Evolutionary conservation across 768 basidiomycete species (phyloP), one percentile per base, ranked within the genome.

Genomic region (Termitomyces sp.): DNA sequence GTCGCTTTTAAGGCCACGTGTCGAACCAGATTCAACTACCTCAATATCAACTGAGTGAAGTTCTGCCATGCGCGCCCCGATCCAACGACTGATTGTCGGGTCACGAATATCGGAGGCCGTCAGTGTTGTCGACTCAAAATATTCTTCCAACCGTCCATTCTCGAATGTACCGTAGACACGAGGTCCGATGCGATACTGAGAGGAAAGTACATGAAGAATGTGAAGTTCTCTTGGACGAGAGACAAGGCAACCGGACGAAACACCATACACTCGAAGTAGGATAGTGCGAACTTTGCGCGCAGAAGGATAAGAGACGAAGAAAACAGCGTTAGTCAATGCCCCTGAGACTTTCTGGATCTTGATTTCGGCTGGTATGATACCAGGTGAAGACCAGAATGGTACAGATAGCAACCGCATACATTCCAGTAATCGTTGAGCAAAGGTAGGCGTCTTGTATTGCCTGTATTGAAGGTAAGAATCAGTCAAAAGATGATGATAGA

Each of bases 111-210:
- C 92, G 41, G 78, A 68, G 12, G 90, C 77, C 0, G 83, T 86
- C 45, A 98, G 75, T 2, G 93, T 87, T 34, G 84, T 78, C 15
- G 93, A 93, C 58, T 94, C 83, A 68, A 98, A 98, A 71, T 91
- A 97, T 70, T 99, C 88, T 72, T 98, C 97, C 44, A 98, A 75
- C 22, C 97, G 86, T 35, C 97, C 97, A 68, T 98, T 99, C 60
- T 83, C 80, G 70, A 98, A 98, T 1, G 95, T 98, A 44, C 97
- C 97, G 66, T 90, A 93, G 24, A 99, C 83, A 60, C 84, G 81
- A 26, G 97, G 94, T 12, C 94, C 96, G 48, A 99, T 89, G 61
- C 80, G 80, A 71, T 94, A 98, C 56, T 76, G 77, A 10, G 91
- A 90, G 24, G 93, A 96, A 45, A 99, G 86, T 45, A 89, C 75